Conservation (phyloP, 2,329 filamentous ascomycete species). For the Colletotrichum nymphaeae region DNA sequence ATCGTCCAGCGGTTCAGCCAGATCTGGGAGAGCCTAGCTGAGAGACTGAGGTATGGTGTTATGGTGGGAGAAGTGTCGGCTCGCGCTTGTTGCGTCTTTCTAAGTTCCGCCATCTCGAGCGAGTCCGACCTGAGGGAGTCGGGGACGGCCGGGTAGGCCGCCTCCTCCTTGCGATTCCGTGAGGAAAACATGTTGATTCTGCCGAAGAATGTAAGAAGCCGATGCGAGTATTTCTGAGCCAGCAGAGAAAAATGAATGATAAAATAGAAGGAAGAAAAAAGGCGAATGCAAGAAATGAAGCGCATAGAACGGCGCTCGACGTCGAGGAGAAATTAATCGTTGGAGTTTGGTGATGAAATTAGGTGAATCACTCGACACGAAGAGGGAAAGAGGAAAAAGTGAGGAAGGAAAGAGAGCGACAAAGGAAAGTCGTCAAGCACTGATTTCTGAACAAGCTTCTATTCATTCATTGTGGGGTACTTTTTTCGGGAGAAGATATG, state of each 20-base stretch:
- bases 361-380: slow-evolving; percentile 26
- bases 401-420: slow-evolving; percentile 26
- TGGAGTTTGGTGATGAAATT: slow-evolving; percentile 18
- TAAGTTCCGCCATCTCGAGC: slow-evolving; percentile 48
- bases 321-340: slow-evolving; percentile 16
- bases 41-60: slow-evolving; percentile 92
- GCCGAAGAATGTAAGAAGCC: slow-evolving; percentile 38
- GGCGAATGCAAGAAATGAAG: not conserved
- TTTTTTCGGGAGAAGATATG: slow-evolving; percentile 18
- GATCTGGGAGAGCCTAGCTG: slow-evolving; percentile 90
- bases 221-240: slow-evolving; percentile 17
- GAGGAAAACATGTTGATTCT: slow-evolving; percentile 52
- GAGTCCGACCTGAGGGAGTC: slow-evolving; percentile 50
- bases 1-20: slow-evolving; percentile 99
- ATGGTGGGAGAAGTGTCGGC: slow-evolving; percentile 74
- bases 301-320: not conserved
- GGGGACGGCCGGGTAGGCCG: slow-evolving; percentile 50
- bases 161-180: slow-evolving; percentile 44
- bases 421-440: slow-evolving; percentile 37
- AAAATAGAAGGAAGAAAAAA: not conserved
- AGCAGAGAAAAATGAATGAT: slow-evolving; percentile 11
- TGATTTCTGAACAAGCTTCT: slow-evolving; percentile 32
- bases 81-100: slow-evolving; percentile 45
- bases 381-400: slow-evolving; percentile 14
- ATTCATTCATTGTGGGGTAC: slow-evolving; percentile 34